phyloP scores from a whole-genome alignment of 371 early-diverging fungal species.

The Haplosporangium sp. region DNA sequence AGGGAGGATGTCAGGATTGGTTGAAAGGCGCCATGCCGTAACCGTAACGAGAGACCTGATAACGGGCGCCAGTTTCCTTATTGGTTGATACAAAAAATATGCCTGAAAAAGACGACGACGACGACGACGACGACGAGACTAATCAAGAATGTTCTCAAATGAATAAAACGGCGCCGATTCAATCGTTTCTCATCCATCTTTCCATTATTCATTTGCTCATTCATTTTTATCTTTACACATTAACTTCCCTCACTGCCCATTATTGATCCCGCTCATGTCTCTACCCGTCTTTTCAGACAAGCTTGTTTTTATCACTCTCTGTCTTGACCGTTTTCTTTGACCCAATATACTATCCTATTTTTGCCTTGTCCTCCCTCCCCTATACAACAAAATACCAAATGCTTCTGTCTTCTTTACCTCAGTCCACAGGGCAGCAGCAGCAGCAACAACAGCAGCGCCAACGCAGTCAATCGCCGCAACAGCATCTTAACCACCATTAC shows the following conservation, averaged over 20 bases:
- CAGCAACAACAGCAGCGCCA: constrained; percentile 10
- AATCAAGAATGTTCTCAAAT: too few species aligned
- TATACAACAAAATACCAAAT: neutral
- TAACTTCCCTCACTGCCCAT: neutral
- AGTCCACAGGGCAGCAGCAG: constrained; percentile 6
- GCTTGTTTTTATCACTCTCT: neutral
- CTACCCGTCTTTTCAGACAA: neutral
- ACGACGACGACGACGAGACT: too few species aligned
- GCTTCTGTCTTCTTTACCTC: constrained; percentile 13
- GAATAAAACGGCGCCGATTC: too few species aligned
- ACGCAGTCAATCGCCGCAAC: neutral
- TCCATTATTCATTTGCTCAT: neutral
- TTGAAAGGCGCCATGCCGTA: too few species aligned
- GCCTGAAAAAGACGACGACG: too few species aligned
- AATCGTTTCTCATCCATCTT: too few species aligned
- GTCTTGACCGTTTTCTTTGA: neutral
- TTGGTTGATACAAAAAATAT: too few species aligned
- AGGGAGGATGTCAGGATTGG: too few species aligned
- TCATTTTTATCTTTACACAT: neutral
- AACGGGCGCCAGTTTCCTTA: too few species aligned
- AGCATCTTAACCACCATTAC: constrained; percentile 9
- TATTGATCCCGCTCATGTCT: neutral
- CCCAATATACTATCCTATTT: neutral
- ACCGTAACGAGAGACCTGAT: too few species aligned
- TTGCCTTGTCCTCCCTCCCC: neutral